Evolutionary conservation across 2,329 filamentous ascomycete genomes (phyloP).

Genomic region (Arthroderma sp.): DNA sequence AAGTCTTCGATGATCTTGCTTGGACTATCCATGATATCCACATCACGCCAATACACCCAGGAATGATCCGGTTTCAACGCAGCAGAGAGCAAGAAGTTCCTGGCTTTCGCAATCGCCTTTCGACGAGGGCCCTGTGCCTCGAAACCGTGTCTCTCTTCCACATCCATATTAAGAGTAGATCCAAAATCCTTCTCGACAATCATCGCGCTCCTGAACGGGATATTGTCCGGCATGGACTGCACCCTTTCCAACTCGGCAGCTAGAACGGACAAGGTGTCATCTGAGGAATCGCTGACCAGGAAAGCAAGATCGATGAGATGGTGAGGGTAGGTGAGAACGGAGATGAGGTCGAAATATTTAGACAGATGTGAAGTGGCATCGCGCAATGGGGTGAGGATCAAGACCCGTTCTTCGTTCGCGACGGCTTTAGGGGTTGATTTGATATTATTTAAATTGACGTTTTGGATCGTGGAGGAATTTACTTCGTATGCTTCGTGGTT

Average conservation of each 20-base stretch:
- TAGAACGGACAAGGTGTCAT: constrained; percentile 82
- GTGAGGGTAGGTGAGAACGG: constrained; percentile 84
- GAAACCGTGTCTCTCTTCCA: constrained; percentile 74
- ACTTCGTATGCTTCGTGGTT: constrained; percentile 78
- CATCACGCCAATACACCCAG: constrained; percentile 98
- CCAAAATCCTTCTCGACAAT: constrained; percentile 90
- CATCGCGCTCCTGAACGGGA: constrained; percentile 68
- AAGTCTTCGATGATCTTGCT: constrained; percentile 85
- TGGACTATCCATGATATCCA: constrained; percentile 88
- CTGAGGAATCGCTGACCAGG: constrained; percentile 78
- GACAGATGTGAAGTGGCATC: constrained; percentile 71
- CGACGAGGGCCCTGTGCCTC: constrained; percentile 77
- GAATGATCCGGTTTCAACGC: constrained; percentile 87
- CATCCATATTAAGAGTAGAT: constrained; percentile 55
- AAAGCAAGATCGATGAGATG: constrained; percentile 90
- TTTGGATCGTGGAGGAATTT: constrained; percentile 65
- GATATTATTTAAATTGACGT: constrained; percentile 74
- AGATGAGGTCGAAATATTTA: constrained; percentile 87
- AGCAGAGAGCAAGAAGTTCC: constrained; percentile 78
- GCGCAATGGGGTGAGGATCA: constrained; percentile 85
- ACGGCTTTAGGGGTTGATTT: constrained; percentile 66
- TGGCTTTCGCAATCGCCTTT: constrained; percentile 76
- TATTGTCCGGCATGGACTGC: constrained; percentile 52
- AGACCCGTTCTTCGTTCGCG: constrained; percentile 69
- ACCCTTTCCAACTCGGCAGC: constrained; percentile 75